Base-by-base conservation (phyloP, 352 stramenopile genomes). In the Phytophthora citrophthora region DNA sequence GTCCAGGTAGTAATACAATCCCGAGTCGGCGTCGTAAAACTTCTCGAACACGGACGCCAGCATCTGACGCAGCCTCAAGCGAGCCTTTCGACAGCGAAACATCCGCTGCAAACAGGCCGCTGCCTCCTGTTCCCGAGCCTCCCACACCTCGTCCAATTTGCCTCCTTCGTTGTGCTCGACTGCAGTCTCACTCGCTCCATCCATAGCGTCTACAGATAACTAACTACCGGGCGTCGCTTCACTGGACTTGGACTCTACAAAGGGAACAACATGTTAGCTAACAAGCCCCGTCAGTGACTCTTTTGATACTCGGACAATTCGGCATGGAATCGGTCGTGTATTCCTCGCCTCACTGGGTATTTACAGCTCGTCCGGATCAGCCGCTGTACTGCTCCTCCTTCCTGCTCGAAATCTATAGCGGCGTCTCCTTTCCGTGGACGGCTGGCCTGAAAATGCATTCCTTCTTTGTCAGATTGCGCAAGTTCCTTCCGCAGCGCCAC, bases 1-100 rank as follows among this genome's bases (percentile, higher is more conserved):
- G 58, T 92, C 89, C 67, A 89, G 54, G 61, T 94, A 94, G 63
- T 93, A 92, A 54, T 79, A 86, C 3, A 72, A 49, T 1, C 80
- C 83, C 26, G 81, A 89, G 20, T 85, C 73, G 23, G 81, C 64
- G 43, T 94, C 85, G 62, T 88, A 91, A 56, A 83, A 92, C 56
- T 88, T 88, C 38, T 87, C 74, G 44, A 90, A 85, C 1, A 94
- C 77, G 1, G 70, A 78, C 13, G 72, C 62, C 12, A 94, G 71
- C 55, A 91, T 65, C 41, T 54, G 50, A 2, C 68, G 67, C 43
- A 91, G 50, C 20, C 69, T 71, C 48, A 73, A 41, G 4, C 77
- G 64, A 8, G 86, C 86, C 11, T 77, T 61, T 8, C 78, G 83
- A 54, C 68, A 77, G 10, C 83, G 81, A 50, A 88, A 84, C 29